A percentile compares a stretch with the other conserved stretches of the same genome.
Conservation (phyloP, 1,284 basidiomycete species). For the Boletus subluridellus region DNA sequence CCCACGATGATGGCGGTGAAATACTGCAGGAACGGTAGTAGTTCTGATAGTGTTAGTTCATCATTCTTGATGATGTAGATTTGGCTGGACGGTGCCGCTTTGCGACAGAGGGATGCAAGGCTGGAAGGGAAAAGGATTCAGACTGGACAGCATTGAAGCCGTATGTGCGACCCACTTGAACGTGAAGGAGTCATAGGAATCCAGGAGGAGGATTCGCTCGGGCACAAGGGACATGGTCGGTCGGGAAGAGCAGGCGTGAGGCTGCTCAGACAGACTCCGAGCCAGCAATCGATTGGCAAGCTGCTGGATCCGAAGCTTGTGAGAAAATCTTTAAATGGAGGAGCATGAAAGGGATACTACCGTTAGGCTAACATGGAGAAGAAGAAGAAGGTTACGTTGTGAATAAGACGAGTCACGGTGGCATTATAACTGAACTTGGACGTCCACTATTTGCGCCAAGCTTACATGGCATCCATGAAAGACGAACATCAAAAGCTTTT, state of each 20-base stretch:
- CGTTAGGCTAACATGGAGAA: constrained; percentile 4
- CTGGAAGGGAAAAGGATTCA: constrained; percentile 34
- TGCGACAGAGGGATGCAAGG: constrained; percentile 61
- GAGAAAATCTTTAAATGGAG: background rate
- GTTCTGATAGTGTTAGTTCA: constrained; percentile 45
- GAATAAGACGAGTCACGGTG: background rate
- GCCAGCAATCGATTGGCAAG: background rate
- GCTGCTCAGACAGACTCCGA: background rate
- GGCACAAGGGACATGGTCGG: constrained; percentile 18
- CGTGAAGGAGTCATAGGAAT: constrained; percentile 85
- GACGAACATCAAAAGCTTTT: constrained; percentile 31
- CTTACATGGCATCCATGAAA: constrained; percentile 9
- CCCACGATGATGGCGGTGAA: constrained; percentile 73
- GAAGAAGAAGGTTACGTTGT: background rate
- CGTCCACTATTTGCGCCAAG: background rate
- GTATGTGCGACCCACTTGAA: constrained; percentile 59
- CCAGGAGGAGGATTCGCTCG: constrained; percentile 61
- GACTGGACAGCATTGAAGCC: background rate
- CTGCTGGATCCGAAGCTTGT: background rate
- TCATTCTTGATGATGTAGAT: constrained; percentile 75
- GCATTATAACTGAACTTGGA: background rate
- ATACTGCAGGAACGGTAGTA: constrained; percentile 50
- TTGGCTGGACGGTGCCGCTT: constrained; percentile 53
- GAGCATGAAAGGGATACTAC: background rate
- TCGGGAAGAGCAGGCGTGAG: background rate